Conservation (phyloP, 805 yeast genomes). For the Lipomyces starkeyi region DNA sequence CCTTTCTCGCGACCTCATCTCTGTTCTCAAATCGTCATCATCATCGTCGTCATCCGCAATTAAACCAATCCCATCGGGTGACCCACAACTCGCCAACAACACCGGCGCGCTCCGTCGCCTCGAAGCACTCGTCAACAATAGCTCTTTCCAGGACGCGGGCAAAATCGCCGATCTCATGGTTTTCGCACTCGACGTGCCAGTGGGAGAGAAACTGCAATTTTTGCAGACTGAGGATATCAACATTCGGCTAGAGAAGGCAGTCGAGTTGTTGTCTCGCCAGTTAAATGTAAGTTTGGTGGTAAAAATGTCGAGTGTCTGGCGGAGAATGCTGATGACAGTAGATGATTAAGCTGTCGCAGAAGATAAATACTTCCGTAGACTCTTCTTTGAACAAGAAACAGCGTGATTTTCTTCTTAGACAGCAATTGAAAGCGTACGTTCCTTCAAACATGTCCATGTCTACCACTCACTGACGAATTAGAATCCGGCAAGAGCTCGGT, state of each 20-base stretch:
- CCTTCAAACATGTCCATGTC: neutral
- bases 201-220: conserved; percentile 42
- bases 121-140: conserved; percentile 25
- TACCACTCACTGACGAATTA: neutral
- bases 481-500: conserved; percentile 40
- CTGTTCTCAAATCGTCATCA: conserved; percentile 21
- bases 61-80: neutral
- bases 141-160: conserved; percentile 41
- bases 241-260: conserved; percentile 39
- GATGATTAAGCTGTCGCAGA: conserved; percentile 36
- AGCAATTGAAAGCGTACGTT: conserved; percentile 37
- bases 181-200: conserved; percentile 46
- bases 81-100: neutral
- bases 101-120: conserved; percentile 28
- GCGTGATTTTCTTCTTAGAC: conserved; percentile 41
- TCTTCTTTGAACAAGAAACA: conserved; percentile 40
- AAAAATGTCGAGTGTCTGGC: neutral
- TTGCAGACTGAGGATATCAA: conserved; percentile 42
- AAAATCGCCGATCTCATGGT: conserved; percentile 47
- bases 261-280: conserved; percentile 26
- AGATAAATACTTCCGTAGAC: conserved; percentile 40
- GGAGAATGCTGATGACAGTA: neutral
- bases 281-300: conserved; percentile 19
- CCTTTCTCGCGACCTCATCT: conserved; percentile 31
- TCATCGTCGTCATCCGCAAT: neutral